Evolutionary conservation across 2,329 filamentous ascomycete species (phyloP).

Genomic region (Xylaria hypoxylon): DNA sequence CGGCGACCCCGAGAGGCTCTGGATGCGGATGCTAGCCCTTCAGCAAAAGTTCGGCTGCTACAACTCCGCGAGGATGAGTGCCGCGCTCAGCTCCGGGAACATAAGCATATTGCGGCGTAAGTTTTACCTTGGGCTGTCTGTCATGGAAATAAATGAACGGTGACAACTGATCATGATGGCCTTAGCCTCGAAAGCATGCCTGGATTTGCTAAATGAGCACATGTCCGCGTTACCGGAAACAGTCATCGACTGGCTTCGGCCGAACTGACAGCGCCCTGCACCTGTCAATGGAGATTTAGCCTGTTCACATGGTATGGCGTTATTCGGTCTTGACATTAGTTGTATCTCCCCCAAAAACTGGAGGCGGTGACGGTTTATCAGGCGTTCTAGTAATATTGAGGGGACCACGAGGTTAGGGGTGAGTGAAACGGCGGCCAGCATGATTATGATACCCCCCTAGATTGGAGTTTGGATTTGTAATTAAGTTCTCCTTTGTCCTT

Average conservation of each 20-base stretch:
- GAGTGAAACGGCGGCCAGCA: constrained; percentile 37
- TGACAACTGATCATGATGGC: constrained; percentile 22
- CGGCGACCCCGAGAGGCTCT: constrained; percentile 58
- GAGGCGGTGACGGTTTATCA: constrained; percentile 13
- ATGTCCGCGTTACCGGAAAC: constrained; percentile 48
- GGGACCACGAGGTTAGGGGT: constrained; percentile 12
- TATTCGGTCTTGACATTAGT: background rate
- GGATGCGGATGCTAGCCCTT: constrained; percentile 62
- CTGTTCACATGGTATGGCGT: constrained; percentile 18
- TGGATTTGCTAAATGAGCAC: constrained; percentile 51
- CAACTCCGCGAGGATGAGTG: constrained; percentile 61
- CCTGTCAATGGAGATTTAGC: background rate
- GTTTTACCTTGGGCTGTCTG: constrained; percentile 40
- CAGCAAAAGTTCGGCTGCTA: constrained; percentile 62
- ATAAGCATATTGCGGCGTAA: constrained; percentile 59
- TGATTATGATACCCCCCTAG: constrained; percentile 48
- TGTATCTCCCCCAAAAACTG: background rate
- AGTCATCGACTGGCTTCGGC: constrained; percentile 38
- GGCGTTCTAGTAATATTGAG: background rate
- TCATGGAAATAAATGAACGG: background rate
- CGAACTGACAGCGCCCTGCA: constrained; percentile 10
- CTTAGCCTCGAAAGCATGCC: constrained; percentile 50
- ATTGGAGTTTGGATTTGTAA: constrained; percentile 40
- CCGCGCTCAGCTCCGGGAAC: constrained; percentile 58
- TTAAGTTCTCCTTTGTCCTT: constrained; percentile 5